Evolutionary conservation across 176 grass and related monocot genomes (phyloP).

Genomic region (Dendrocalamus sinicus): DNA sequence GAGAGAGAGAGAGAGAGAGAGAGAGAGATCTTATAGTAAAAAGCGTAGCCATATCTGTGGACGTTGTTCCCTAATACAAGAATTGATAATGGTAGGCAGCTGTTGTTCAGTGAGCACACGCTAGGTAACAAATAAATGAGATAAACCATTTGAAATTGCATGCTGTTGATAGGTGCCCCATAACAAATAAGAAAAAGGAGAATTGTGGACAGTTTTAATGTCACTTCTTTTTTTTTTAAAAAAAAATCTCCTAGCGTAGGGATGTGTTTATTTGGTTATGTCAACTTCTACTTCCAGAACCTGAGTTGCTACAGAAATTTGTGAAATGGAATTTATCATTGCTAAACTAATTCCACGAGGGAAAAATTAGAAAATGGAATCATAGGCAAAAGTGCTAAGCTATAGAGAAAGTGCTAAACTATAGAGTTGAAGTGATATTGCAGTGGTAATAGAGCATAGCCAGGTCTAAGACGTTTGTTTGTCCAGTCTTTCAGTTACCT

Average conservation of each 20-base stretch:
- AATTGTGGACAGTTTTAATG: neutral
- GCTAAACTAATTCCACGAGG: neutral
- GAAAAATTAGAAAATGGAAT: neutral
- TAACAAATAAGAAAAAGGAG: conserved; percentile 27
- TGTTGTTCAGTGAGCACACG: neutral
- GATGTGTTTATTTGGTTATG: conserved; percentile 17
- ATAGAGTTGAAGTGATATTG: neutral
- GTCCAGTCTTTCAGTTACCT: neutral
- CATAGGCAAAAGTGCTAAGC: neutral
- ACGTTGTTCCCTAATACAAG: neutral
- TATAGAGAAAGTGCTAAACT: neutral
- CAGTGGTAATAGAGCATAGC: neutral
- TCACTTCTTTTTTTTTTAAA: neutral
- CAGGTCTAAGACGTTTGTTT: conserved; percentile 9
- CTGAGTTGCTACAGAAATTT: conserved; percentile 26
- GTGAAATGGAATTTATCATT: neutral
- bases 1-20: too few species aligned
- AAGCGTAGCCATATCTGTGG: neutral
- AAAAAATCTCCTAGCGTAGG: neutral
- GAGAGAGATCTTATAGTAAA: neutral
- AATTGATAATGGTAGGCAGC: neutral
- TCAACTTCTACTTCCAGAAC: conserved; percentile 10
- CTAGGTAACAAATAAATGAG: conserved; percentile 5
- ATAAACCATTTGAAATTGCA: neutral
- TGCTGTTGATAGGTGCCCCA: neutral